Base-by-base conservation (phyloP, 148 eudicot genomes). In the Camellia lanceoleosa region DNA sequence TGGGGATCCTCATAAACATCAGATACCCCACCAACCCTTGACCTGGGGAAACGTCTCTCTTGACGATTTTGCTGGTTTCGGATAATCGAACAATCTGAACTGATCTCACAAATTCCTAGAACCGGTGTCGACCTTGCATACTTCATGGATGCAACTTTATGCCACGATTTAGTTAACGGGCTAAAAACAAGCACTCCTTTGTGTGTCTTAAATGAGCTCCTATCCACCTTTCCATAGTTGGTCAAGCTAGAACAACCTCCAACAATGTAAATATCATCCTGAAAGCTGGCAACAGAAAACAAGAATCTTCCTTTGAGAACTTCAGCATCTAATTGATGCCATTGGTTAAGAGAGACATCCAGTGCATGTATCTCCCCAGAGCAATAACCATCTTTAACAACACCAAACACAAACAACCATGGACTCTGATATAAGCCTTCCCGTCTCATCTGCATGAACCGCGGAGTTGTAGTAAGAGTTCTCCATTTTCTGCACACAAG, bases 1-100 rank as follows among this genome's bases (percentile, higher is more conserved):
- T 94, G 98, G 54, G 99, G 99, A 86, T 96, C 99, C 86, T 91
- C 98, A 64, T 93, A 96, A 59, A 96, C 97, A 82, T 96, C 98
- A 0, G 95, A 94, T 67, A 88, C 89, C 46, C 98, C 99, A 51
- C 93, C 97, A 51, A 85, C 81, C 74, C 99, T 82, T 56, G 98
- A 85, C 83, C 97, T 80, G 52, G 83, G 80, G 66, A 91, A 85
- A 62, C 91, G 97, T 78, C 92, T 87, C 51, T 96, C 99, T 76
- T 85, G 89, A 61, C 94, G 91, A 75, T 64, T 87, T 68, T 88
- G 87, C 62, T 91, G 97, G 82, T 78, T 84, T 71, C 84, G 91
- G 3, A 82, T 71, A 73, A 90, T 78, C 1, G 86, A 85, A 83
- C 81, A 90, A 66, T 92, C 94, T n/a, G 80, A 70, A 68, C 77